These are phyloP conservation scores for Scenedesmus sp. DNA, from an alignment of 163 green algal genomes.

Conservation along the genomic window DNA sequence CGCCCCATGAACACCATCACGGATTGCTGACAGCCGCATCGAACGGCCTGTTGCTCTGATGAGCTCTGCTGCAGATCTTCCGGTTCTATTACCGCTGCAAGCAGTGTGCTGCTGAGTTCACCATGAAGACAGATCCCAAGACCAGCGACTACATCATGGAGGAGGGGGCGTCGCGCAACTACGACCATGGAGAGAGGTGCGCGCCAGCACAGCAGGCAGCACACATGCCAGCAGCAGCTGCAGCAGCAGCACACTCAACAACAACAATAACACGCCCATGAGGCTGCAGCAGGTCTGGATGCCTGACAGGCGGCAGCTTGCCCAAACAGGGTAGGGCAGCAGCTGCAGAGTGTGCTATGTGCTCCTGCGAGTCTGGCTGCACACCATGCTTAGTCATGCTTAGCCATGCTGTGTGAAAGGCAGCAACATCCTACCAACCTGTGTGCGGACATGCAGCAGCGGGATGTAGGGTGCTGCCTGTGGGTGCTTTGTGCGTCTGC, in stretches of 20 bases:
- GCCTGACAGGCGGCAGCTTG: background rate
- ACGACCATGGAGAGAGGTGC: constrained; percentile 91
- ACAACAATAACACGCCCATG: too few relatives aligned
- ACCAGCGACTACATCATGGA: constrained; percentile 96
- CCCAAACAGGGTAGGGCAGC: background rate
- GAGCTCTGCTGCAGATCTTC: constrained; percentile 67
- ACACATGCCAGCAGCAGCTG: constrained; percentile 62
- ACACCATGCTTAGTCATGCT: too few relatives aligned
- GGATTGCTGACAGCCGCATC: too few relatives aligned
- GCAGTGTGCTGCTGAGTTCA: constrained; percentile 94
- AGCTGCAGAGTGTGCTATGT: background rate
- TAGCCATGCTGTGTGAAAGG: constrained; percentile 68
- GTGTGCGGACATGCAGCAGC: too few relatives aligned
- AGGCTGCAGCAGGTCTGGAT: background rate
- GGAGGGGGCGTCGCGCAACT: constrained; percentile 92
- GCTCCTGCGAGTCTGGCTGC: background rate
- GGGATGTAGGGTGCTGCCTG: too few relatives aligned
- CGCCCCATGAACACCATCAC: background rate
- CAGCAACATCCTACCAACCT: constrained; percentile 60
- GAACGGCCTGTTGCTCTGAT: too few relatives aligned
- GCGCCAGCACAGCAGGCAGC: too few relatives aligned
- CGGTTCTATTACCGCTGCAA: constrained; percentile 96
- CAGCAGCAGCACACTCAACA: background rate
- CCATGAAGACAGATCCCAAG: constrained; percentile 98
- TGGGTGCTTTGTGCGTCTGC: too few relatives aligned